Conservation (phyloP, 345 rosid species). For the Arabis hirsuta region DNA sequence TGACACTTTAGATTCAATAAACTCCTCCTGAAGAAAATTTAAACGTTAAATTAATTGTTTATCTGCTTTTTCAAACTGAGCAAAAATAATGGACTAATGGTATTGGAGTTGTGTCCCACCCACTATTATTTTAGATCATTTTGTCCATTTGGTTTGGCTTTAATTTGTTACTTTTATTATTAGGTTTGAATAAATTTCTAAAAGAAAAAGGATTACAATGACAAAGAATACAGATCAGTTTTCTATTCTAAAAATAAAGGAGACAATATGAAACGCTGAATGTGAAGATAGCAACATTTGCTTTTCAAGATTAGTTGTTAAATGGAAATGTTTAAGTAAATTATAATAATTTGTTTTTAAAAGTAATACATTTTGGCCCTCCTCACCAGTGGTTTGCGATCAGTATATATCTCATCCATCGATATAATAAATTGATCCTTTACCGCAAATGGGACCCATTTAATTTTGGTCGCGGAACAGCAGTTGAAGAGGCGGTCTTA, state of each 20-base stretch:
- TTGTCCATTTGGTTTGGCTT: constrained; percentile 41
- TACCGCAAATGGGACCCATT: not conserved
- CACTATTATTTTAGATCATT: constrained; percentile 39
- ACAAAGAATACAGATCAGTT: constrained; percentile 37
- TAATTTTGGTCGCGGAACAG: not conserved
- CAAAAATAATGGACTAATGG: constrained; percentile 36
- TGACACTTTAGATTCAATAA: constrained; percentile 31
- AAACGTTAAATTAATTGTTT: not conserved
- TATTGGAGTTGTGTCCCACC: constrained; percentile 39
- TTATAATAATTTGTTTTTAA: too few relatives aligned
- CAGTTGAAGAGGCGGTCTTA: not conserved
- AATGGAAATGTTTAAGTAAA: not conserved
- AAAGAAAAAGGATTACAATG: constrained; percentile 32
- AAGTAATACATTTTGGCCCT: not conserved
- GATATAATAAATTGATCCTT: not conserved
- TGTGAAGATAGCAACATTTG: constrained; percentile 36
- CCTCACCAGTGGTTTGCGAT: not conserved
- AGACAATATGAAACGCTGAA: constrained; percentile 27
- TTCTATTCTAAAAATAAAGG: constrained; percentile 21
- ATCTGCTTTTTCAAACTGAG: constrained; percentile 10
- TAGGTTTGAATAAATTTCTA: constrained; percentile 40
- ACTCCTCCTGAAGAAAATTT: not conserved
- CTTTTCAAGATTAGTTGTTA: constrained; percentile 32
- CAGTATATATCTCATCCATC: not conserved
- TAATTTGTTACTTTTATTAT: constrained; percentile 35